These are phyloP conservation scores for Persicaria maculosa DNA, from an alignment of 148 eudicot species.

Conservation along the genomic window DNA sequence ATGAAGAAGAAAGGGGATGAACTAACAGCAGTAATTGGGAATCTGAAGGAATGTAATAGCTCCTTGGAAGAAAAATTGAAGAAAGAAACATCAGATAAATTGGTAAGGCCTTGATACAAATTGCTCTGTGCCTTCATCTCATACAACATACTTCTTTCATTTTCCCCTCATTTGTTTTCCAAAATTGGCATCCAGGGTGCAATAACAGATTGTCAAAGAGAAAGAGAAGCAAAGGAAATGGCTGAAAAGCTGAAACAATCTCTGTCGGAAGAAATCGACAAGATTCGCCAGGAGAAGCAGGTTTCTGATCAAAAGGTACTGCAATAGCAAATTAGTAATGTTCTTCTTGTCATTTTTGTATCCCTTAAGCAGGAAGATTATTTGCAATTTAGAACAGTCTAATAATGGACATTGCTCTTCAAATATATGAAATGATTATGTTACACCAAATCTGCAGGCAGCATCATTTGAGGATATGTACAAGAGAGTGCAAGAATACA, in stretches of 20 bases:
- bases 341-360: neutral
- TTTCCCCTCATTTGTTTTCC: slow-evolving; percentile 10
- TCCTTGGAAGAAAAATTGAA: slow-evolving; percentile 36
- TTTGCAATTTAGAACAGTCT: neutral
- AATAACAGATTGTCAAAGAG: slow-evolving; percentile 31
- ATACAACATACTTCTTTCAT: neutral
- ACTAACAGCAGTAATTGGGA: slow-evolving; percentile 24
- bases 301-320: slow-evolving; percentile 48
- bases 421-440: neutral
- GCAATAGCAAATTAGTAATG: neutral
- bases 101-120: slow-evolving; percentile 29
- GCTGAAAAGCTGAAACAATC: slow-evolving; percentile 40
- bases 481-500: slow-evolving; percentile 65
- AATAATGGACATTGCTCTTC: neutral
- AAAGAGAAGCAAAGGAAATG: slow-evolving; percentile 49
- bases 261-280: slow-evolving; percentile 45
- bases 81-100: slow-evolving; percentile 46
- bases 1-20: slow-evolving; percentile 54
- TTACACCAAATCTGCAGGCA: slow-evolving; percentile 30
- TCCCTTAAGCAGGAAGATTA: neutral
- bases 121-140: neutral
- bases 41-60: slow-evolving; percentile 28
- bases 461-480: slow-evolving; percentile 48
- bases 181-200: slow-evolving; percentile 35
- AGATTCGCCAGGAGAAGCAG: slow-evolving; percentile 40